These are phyloP conservation scores for Lachnellula cervina DNA, from an alignment of 2,329 filamentous ascomycete genomes.

Conservation along the genomic window DNA sequence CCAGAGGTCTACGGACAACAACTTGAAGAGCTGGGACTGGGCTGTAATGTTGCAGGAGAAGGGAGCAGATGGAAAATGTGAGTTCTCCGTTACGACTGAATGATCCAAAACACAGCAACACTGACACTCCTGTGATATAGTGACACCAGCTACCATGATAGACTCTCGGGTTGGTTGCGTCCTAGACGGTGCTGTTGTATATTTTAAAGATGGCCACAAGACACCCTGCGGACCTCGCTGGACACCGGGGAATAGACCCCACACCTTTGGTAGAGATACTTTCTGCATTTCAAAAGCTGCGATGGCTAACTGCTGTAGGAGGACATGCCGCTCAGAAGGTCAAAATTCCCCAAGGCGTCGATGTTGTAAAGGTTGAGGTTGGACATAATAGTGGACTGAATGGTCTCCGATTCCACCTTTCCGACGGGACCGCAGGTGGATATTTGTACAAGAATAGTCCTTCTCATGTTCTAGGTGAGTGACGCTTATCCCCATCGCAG, in stretches of 20 bases:
- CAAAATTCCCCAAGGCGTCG: slow-evolving; percentile 25
- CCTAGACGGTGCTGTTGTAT: slow-evolving; percentile 42
- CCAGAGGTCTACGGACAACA: background rate
- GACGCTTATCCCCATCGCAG: background rate
- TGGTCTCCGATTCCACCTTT: slow-evolving; percentile 31
- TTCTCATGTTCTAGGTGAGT: slow-evolving; percentile 5
- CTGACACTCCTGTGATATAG: background rate
- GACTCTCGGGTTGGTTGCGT: slow-evolving; percentile 41
- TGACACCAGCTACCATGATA: slow-evolving; percentile 38
- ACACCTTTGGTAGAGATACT: slow-evolving; percentile 7
- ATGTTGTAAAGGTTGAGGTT: slow-evolving; percentile 32
- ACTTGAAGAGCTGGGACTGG: slow-evolving; percentile 25
- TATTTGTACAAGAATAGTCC: slow-evolving; percentile 25
- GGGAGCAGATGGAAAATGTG: slow-evolving; percentile 7
- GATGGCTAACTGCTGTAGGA: slow-evolving; percentile 2
- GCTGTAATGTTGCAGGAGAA: slow-evolving; percentile 29
- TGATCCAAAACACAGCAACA: background rate
- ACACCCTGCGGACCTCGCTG: slow-evolving; percentile 38
- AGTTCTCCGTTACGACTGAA: slow-evolving; percentile 7
- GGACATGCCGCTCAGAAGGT: slow-evolving; percentile 29
- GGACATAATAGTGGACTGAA: slow-evolving; percentile 17
- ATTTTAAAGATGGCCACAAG: slow-evolving; percentile 40
- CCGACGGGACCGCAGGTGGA: slow-evolving; percentile 29
- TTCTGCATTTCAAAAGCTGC: background rate
- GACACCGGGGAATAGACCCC: background rate